Conservation (phyloP, 2,329 filamentous ascomycete species). For the Elsinoe ampelina region DNA sequence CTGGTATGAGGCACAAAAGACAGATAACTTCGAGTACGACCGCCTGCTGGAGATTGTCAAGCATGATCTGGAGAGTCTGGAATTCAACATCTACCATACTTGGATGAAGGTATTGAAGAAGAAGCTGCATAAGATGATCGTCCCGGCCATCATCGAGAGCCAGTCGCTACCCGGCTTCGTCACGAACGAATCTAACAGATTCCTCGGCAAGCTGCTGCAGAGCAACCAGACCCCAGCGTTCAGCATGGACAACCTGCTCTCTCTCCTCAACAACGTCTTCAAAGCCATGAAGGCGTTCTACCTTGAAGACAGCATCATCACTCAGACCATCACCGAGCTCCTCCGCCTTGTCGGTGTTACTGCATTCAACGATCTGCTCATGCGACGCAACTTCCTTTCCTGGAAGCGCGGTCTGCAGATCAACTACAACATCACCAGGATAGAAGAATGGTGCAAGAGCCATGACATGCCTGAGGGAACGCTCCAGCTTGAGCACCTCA, state of each 20-base stretch:
- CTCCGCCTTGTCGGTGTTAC: slow-evolving; percentile 90
- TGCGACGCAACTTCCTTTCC: slow-evolving; percentile 95
- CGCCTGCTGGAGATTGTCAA: slow-evolving; percentile 96
- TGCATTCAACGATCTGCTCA: slow-evolving; percentile 94
- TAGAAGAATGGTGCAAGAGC: slow-evolving; percentile 99
- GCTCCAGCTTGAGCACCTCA: slow-evolving; percentile 91
- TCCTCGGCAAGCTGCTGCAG: slow-evolving; percentile 92
- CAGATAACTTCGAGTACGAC: slow-evolving; percentile 98
- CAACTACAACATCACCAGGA: slow-evolving; percentile 99
- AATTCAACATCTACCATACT: slow-evolving; percentile 99
- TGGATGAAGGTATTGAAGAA: slow-evolving; percentile 99
- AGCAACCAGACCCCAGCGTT: slow-evolving; percentile 87
- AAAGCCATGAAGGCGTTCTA: slow-evolving; percentile 99
- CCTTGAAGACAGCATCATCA: slow-evolving; percentile 91
- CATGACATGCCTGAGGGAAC: slow-evolving; percentile 99
- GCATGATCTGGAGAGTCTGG: slow-evolving; percentile 93
- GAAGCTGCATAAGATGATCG: slow-evolving; percentile 99
- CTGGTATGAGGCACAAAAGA: slow-evolving; percentile 99
- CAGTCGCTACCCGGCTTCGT: slow-evolving; percentile 97
- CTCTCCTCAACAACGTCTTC: slow-evolving; percentile 91
- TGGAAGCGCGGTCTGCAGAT: slow-evolving; percentile 99
- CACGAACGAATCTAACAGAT: slow-evolving; percentile 95
- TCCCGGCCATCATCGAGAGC: slow-evolving; percentile 97
- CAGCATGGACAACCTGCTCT: slow-evolving; percentile 98
- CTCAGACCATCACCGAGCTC: slow-evolving; percentile 88